Percentiles rank a stretch among this genome's conserved stretches.
Conservation (phyloP, 2,329 filamentous ascomycete species). For the Penicillium glabrum region DNA sequence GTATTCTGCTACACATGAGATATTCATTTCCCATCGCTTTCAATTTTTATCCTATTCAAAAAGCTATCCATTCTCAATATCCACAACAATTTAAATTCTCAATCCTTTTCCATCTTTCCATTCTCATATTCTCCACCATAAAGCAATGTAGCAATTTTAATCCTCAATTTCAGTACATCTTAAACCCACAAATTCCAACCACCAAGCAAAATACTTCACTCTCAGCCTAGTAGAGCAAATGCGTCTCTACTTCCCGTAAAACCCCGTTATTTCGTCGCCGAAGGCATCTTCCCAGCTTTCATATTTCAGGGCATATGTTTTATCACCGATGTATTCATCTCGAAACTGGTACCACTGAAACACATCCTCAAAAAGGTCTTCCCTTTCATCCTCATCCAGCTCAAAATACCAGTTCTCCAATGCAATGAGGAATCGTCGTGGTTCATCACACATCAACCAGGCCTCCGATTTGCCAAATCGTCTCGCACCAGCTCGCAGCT, state of each 20-base stretch:
- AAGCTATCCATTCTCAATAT: not conserved
- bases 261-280: not conserved
- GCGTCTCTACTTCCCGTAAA: too few relatives aligned
- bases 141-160: not conserved
- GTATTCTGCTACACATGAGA: not conserved
- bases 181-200: too few relatives aligned
- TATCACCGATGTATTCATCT: not conserved
- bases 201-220: too few relatives aligned
- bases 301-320: not conserved
- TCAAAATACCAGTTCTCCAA: constrained; percentile 1
- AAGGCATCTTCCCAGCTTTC: not conserved
- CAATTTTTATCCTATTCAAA: not conserved
- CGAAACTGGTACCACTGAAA: not conserved
- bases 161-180: too few relatives aligned
- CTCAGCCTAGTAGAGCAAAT: too few relatives aligned
- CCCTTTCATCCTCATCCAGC: not conserved
- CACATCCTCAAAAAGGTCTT: not conserved
- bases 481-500: not conserved
- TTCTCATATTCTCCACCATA: not conserved
- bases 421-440: not conserved
- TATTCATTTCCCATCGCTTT: not conserved
- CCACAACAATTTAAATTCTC: too few relatives aligned
- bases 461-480: not conserved
- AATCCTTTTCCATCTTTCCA: too few relatives aligned
- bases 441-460: not conserved